A percentile compares a stretch with the other conserved stretches of the same genome.
These are phyloP conservation scores for Aphanoascus verrucosus DNA, from an alignment of 2,329 filamentous ascomycete species.

Conservation along the genomic window DNA sequence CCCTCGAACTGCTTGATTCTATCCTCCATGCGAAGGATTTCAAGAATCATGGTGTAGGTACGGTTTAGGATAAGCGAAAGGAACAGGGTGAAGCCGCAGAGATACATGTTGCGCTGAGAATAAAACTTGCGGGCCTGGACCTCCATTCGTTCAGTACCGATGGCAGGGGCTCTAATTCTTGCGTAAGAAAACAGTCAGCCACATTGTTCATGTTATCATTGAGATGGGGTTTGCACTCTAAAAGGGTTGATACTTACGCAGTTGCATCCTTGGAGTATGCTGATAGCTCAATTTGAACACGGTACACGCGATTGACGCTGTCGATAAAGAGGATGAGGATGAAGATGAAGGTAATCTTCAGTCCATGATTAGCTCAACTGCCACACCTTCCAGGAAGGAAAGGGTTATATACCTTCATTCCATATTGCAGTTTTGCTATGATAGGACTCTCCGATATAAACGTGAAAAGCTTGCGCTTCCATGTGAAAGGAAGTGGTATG, in stretches of 20 bases:
- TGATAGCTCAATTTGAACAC: constrained; percentile 80
- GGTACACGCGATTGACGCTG: constrained; percentile 91
- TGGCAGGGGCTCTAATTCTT: constrained; percentile 51
- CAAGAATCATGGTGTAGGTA: constrained; percentile 94
- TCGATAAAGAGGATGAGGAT: constrained; percentile 97
- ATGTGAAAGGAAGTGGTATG: constrained; percentile 76
- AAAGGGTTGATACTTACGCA: constrained; percentile 37
- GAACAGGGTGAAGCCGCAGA: constrained; percentile 98
- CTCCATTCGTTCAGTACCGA: constrained; percentile 92
- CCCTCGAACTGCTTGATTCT: constrained; percentile 76
- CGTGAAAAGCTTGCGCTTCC: constrained; percentile 79
- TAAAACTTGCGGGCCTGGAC: constrained; percentile 99
- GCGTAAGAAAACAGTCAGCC: constrained; percentile 13
- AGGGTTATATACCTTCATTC: constrained; percentile 57
- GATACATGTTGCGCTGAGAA: constrained; percentile 99
- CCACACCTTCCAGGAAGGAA: not conserved
- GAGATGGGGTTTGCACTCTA: not conserved
- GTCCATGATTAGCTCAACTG: not conserved
- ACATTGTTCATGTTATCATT: not conserved
- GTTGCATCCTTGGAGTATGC: constrained; percentile 54
- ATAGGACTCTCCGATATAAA: constrained; percentile 86
- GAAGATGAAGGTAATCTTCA: constrained; percentile 90
- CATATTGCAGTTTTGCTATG: constrained; percentile 91
- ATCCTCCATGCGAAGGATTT: constrained; percentile 84
- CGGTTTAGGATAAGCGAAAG: constrained; percentile 95